Evolutionary conservation across 1,139 yeast genomes (phyloP).

Genomic region (Lodderomyces pseudojiufengensis): DNA sequence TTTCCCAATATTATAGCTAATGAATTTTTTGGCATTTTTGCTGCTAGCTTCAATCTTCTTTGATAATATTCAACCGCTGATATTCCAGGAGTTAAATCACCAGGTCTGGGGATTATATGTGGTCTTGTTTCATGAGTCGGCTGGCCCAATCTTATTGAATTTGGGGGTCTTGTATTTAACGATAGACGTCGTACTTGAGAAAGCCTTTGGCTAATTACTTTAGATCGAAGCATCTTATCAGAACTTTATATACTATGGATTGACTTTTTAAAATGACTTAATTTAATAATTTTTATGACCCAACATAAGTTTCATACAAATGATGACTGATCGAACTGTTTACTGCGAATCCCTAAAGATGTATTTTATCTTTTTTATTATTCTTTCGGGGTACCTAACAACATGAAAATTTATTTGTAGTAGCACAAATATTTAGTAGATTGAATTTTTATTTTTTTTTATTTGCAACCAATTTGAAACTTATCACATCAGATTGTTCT

Average conservation of each 20-base stretch:
- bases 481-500: background rate
- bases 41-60: conserved; percentile 59
- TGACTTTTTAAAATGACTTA: too few relatives aligned
- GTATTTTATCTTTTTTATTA: too few relatives aligned
- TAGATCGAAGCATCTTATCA: background rate
- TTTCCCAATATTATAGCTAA: conserved; percentile 75
- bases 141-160: conserved; percentile 61
- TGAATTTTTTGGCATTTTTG: conserved; percentile 57
- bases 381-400: too few relatives aligned
- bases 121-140: conserved; percentile 86
- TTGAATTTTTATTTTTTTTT: too few relatives aligned
- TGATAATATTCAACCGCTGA: conserved; percentile 75
- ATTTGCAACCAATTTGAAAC: too few relatives aligned
- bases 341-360: too few relatives aligned
- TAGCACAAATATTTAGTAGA: too few relatives aligned
- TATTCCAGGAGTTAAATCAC: conserved; percentile 87
- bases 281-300: too few relatives aligned
- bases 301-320: too few relatives aligned
- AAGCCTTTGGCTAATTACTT: conserved; percentile 4
- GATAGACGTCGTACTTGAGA: conserved; percentile 2
- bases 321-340: too few relatives aligned
- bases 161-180: conserved; percentile 17
- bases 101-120: conserved; percentile 59
- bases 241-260: background rate
- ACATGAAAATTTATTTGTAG: too few relatives aligned